Percentiles rank a stretch among this genome's conserved stretches.
Conservation (phyloP, 768 basidiomycete genomes). For the Leccinum fibrillosum region DNA sequence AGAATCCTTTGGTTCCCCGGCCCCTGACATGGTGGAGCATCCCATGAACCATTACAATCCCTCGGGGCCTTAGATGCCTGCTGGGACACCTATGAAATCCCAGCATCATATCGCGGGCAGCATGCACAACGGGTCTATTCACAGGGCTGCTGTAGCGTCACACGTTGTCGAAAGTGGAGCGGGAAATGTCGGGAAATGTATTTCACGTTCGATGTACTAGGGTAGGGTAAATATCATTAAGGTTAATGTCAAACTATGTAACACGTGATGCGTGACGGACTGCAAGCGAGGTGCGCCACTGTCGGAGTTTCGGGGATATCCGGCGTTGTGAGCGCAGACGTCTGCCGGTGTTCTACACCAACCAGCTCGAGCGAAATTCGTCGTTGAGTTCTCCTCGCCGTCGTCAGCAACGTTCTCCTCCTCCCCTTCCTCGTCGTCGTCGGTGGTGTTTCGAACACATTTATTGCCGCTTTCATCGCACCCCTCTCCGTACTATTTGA, state of each 20-base stretch:
- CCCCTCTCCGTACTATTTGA: conserved; percentile 15
- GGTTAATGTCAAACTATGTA: neutral
- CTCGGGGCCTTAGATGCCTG: conserved; percentile 1
- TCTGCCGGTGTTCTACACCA: conserved; percentile 3
- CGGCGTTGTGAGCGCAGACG: conserved; percentile 18
- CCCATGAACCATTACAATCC: conserved; percentile 17
- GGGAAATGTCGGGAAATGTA: neutral
- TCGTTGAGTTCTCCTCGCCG: conserved; percentile 3
- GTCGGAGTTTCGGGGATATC: conserved; percentile 31
- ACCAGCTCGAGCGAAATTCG: conserved; percentile 11
- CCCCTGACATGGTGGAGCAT: conserved; percentile 5
- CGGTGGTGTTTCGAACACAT: conserved; percentile 8
- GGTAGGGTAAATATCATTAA: neutral
- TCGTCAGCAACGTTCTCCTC: conserved; percentile 7
- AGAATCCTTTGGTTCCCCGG: conserved; percentile 20
- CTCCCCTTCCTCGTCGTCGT: conserved; percentile 4
- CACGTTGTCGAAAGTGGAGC: neutral
- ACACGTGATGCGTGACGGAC: neutral
- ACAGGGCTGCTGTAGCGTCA: neutral
- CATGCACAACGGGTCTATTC: neutral
- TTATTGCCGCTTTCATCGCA: conserved; percentile 9
- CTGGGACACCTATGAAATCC: neutral
- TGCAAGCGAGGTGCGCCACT: conserved; percentile 10
- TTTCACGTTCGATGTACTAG: neutral
- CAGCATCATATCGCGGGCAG: neutral